Evolutionary conservation across 2,329 filamentous ascomycete species (phyloP).

Genomic region (Penicillium corylophilum): DNA sequence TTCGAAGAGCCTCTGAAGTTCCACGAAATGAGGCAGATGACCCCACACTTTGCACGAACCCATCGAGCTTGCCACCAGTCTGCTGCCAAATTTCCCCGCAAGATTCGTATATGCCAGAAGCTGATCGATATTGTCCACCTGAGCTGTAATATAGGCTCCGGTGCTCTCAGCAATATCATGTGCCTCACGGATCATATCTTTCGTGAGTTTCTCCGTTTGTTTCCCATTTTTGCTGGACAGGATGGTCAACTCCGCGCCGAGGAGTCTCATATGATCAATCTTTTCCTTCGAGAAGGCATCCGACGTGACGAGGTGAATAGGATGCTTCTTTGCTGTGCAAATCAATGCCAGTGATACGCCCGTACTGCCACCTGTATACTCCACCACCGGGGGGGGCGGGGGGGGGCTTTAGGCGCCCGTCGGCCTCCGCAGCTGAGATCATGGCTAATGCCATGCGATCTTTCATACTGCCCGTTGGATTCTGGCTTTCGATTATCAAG

Average conservation of each 20-base stretch:
- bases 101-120: too few species aligned
- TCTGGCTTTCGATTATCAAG: conserved; percentile 1
- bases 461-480: conserved; percentile 2
- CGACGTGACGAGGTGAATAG: not conserved
- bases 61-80: too few species aligned
- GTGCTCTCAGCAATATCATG: too few species aligned
- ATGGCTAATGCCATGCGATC: conserved; percentile 3
- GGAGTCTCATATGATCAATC: not conserved
- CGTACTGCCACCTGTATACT: conserved; percentile 3
- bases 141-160: too few species aligned
- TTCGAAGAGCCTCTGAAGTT: too few species aligned
- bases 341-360: conserved; percentile 6
- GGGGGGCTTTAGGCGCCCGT: conserved; percentile 4
- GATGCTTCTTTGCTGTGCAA: conserved; percentile 1
- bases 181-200: too few species aligned
- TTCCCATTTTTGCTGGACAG: not conserved
- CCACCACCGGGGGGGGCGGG: not conserved
- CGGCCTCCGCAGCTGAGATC: not conserved
- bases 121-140: not conserved
- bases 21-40: too few species aligned
- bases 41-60: too few species aligned
- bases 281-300: conserved; percentile 2
- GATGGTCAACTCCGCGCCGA: not conserved
- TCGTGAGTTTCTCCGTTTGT: not conserved
- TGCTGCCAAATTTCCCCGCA: too few species aligned